These are phyloP conservation scores for Colletotrichum neosansevieriae DNA, from an alignment of 2,329 filamentous ascomycete genomes.

Conservation along the genomic window DNA sequence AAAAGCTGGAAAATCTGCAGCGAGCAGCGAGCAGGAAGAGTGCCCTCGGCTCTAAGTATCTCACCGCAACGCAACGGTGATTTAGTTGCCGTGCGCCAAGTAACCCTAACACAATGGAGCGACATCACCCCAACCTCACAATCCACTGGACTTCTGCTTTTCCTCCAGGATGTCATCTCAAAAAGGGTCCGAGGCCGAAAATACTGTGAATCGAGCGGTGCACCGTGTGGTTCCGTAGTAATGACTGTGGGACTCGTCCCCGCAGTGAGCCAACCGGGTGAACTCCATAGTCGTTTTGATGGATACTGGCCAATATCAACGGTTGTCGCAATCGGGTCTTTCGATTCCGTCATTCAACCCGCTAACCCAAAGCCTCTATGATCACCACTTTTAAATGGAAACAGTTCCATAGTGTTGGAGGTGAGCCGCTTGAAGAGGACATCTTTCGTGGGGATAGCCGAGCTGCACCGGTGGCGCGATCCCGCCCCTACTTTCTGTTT, in stretches of 20 bases:
- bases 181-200: conserved; percentile 1
- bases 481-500: too few species aligned
- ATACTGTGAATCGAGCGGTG: not conserved
- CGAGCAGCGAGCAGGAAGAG: not conserved
- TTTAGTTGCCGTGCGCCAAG: not conserved
- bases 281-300: not conserved
- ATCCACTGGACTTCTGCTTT: not conserved
- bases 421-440: not conserved
- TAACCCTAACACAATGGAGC: not conserved
- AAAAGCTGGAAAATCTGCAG: not conserved
- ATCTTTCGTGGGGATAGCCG: not conserved
- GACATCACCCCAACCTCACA: not conserved
- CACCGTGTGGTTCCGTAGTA: too few species aligned
- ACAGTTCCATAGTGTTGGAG: not conserved
- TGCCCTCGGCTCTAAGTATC: not conserved
- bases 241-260: too few species aligned
- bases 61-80: not conserved
- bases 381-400: not conserved
- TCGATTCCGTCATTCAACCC: conserved; percentile 27
- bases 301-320: too few species aligned
- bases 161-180: not conserved
- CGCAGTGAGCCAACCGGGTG: conserved; percentile 18
- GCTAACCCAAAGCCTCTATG: conserved; percentile 8
- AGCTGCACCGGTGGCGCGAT: too few species aligned
- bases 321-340: conserved; percentile 28